phyloP scores from a whole-genome alignment of 1,284 basidiomycete species.

The Uromyces viciae-fabae region DNA sequence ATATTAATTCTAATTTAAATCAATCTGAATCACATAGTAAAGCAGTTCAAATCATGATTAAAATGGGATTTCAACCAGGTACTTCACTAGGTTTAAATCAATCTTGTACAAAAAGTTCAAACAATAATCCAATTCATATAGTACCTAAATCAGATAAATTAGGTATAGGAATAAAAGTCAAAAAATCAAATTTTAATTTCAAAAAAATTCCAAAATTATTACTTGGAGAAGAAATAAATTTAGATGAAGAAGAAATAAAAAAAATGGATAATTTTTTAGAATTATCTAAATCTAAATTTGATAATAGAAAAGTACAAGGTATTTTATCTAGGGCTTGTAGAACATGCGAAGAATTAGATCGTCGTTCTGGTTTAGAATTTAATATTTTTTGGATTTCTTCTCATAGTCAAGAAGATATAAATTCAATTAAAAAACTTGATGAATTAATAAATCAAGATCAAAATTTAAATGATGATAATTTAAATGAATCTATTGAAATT shows the following conservation, averaged over 20 bases:
- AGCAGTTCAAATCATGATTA: conserved; percentile 42
- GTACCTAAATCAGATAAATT: background rate
- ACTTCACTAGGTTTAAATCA: conserved; percentile 9
- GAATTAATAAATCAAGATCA: background rate
- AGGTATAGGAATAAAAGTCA: background rate
- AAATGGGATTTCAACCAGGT: conserved; percentile 44
- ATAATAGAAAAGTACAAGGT: conserved; percentile 17
- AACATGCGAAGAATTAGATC: conserved; percentile 38
- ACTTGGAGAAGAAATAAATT: background rate
- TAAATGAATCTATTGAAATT: background rate
- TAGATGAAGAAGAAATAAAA: conserved; percentile 12
- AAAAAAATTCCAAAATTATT: background rate
- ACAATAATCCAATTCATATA: conserved; percentile 17
- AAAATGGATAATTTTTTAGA: conserved; percentile 13
- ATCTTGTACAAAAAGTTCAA: background rate
- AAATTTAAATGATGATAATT: background rate
- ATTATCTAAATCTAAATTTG: conserved; percentile 15
- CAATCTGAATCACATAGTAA: conserved; percentile 14
- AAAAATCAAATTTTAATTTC: background rate
- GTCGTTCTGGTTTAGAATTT: conserved; percentile 24
- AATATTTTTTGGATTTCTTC: conserved; percentile 32
- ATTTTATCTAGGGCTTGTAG: conserved; percentile 14
- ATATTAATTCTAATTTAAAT: background rate
- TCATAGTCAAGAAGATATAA: background rate
- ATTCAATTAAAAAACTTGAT: background rate